phyloP scores from a whole-genome alignment of 1,284 basidiomycete species.

The Moesziomyces sp. region DNA sequence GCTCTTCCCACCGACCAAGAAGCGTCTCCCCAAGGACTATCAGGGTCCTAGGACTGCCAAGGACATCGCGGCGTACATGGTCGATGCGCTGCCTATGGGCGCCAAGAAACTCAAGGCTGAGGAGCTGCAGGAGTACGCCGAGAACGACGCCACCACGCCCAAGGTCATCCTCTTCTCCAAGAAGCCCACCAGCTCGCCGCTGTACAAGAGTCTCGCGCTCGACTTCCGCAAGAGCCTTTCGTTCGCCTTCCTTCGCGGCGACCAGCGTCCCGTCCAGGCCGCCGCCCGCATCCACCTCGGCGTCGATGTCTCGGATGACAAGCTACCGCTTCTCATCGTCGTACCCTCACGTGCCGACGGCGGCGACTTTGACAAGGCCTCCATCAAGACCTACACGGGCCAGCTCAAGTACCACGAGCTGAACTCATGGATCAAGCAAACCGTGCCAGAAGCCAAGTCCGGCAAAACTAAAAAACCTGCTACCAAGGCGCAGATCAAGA shows the following conservation, averaged over 20 bases:
- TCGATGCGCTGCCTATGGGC: slow-evolving; percentile 77
- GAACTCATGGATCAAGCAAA: slow-evolving; percentile 58
- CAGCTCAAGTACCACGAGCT: slow-evolving; percentile 59
- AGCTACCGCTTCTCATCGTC: slow-evolving; percentile 57
- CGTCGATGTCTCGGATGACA: slow-evolving; percentile 46
- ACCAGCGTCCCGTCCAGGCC: slow-evolving; percentile 47
- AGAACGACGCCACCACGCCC: slow-evolving; percentile 27
- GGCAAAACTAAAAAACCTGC: slow-evolving; percentile 36
- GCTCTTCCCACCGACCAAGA: slow-evolving; percentile 71
- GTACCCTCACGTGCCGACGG: slow-evolving; percentile 33
- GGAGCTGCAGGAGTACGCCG: slow-evolving; percentile 67
- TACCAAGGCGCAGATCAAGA: slow-evolving; percentile 26
- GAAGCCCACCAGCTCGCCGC: slow-evolving; percentile 59
- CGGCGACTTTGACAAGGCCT: slow-evolving; percentile 31
- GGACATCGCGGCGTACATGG: slow-evolving; percentile 81
- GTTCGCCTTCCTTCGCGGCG: slow-evolving; percentile 60
- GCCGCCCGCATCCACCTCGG: slow-evolving; percentile 53
- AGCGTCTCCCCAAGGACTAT: slow-evolving; percentile 77
- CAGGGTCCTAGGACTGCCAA: slow-evolving; percentile 79
- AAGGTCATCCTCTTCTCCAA: slow-evolving; percentile 64
- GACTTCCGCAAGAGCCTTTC: slow-evolving; percentile 59
- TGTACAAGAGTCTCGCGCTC: slow-evolving; percentile 64
- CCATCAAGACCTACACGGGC: slow-evolving; percentile 55
- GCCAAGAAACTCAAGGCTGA: slow-evolving; percentile 75
- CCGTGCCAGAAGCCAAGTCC: slow-evolving; percentile 42